A percentile compares a stretch with the other conserved stretches of the same genome.
Conservation (phyloP, 2,329 filamentous ascomycete species). For the Verticillium isaacii region DNA sequence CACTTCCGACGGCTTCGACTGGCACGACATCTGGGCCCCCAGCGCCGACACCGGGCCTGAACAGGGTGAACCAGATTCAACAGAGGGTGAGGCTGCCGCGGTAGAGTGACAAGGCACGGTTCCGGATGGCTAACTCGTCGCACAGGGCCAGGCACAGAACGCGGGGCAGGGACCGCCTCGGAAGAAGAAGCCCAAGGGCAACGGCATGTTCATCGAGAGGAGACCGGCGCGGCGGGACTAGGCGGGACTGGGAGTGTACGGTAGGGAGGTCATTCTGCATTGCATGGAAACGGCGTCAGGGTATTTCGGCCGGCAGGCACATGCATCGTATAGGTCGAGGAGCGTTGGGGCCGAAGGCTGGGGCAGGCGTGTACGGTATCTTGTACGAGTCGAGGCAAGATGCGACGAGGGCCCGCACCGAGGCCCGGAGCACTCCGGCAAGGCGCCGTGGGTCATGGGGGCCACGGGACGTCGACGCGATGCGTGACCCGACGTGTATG, state of each 20-base stretch:
- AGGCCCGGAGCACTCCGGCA: too few relatives aligned
- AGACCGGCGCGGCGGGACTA: background rate
- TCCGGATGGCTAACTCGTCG: background rate
- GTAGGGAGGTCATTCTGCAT: background rate
- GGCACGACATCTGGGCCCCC: conserved; percentile 15
- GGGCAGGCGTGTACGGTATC: background rate
- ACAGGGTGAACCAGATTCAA: background rate
- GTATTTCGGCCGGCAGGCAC: background rate
- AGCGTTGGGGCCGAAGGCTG: too few relatives aligned
- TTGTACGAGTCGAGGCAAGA: too few relatives aligned
- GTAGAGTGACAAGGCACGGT: too few relatives aligned
- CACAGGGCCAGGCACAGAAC: background rate
- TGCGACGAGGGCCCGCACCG: too few relatives aligned
- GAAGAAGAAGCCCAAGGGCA: background rate
- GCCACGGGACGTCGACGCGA: too few relatives aligned
- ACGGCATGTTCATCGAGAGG: background rate
- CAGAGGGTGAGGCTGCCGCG: background rate
- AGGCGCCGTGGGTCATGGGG: too few relatives aligned
- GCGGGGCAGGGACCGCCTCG: background rate
- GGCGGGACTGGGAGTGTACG: background rate
- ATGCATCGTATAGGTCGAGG: background rate
- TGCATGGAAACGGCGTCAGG: background rate
- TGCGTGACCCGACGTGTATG: too few relatives aligned
- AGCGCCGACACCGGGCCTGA: conserved; percentile 1
- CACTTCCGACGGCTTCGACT: conserved; percentile 12